Evolutionary conservation across 2,329 filamentous ascomycete genomes (phyloP).

Genomic region (Alternaria ethzedia): DNA sequence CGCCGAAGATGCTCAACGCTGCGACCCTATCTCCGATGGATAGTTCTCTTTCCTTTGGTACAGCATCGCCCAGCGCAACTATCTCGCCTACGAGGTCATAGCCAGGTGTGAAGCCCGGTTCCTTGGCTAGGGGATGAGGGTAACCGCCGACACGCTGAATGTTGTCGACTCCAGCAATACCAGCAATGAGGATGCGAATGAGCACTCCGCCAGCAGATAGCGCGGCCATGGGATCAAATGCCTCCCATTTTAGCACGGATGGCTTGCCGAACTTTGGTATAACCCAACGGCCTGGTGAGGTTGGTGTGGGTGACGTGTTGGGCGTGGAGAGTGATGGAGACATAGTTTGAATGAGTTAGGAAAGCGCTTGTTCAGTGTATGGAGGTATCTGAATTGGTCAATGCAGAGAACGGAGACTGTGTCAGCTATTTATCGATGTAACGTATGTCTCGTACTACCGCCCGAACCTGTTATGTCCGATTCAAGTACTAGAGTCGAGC

Average conservation of each 20-base stretch:
- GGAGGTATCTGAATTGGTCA: not conserved
- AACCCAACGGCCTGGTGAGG: slow-evolving; percentile 10
- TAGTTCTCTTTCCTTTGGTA: not conserved
- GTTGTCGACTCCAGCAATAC: slow-evolving; percentile 16
- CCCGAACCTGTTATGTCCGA: not conserved
- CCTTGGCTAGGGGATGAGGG: not conserved
- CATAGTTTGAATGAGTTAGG: not conserved
- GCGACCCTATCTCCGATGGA: slow-evolving; percentile 7
- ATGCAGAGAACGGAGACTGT: not conserved
- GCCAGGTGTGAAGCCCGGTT: slow-evolving; percentile 14
- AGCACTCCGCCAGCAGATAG: slow-evolving; percentile 9
- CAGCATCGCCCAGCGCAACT: not conserved
- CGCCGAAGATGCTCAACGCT: slow-evolving; percentile 4
- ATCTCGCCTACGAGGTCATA: slow-evolving; percentile 17
- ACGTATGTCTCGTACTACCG: not conserved
- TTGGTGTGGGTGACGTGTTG: slow-evolving; percentile 10
- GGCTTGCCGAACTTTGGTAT: slow-evolving; percentile 10
- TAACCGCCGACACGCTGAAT: slow-evolving; percentile 16
- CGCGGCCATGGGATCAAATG: not conserved
- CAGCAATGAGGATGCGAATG: slow-evolving; percentile 12
- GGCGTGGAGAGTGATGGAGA: not conserved
- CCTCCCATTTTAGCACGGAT: slow-evolving; percentile 12
- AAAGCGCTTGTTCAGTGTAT: not conserved
- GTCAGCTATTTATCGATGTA: not conserved
- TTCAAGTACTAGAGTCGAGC: not conserved